A percentile compares a stretch with the other conserved stretches of the same genome.
Conservation (phyloP, 2,329 filamentous ascomycete species). For the Diaporthe batatas region DNA sequence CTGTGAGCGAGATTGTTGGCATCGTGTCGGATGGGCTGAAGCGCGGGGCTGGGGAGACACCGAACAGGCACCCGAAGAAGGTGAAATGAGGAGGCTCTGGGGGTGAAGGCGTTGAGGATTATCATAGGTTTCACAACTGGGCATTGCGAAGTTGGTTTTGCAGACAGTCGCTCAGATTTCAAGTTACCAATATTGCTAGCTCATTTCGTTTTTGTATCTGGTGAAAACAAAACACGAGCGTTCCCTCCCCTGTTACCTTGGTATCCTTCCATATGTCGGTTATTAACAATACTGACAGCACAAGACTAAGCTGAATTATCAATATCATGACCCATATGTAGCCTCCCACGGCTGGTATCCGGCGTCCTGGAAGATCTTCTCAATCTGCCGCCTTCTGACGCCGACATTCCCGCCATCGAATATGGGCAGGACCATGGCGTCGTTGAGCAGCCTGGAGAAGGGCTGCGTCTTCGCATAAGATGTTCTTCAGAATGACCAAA, state of each 20-base stretch:
- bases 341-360: conserved; percentile 62
- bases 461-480: conserved; percentile 57
- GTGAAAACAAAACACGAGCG: neutral
- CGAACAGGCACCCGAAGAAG: conserved; percentile 10
- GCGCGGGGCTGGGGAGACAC: conserved; percentile 30
- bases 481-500: conserved; percentile 45
- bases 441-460: conserved; percentile 59
- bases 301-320: too few species aligned
- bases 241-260: neutral
- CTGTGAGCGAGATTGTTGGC: conserved; percentile 20
- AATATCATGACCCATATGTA: conserved; percentile 42
- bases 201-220: too few species aligned
- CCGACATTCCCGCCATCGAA: conserved; percentile 70
- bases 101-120: too few species aligned
- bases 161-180: neutral
- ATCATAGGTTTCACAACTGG: neutral
- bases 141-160: neutral
- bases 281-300: too few species aligned
- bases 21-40: conserved; percentile 23
- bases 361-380: conserved; percentile 58
- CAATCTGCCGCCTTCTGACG: conserved; percentile 61
- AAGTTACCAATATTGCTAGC: neutral
- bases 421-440: conserved; percentile 60
- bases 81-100: too few species aligned
- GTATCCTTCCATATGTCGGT: too few species aligned